Evolutionary conservation across 805 yeast species (phyloP), one percentile per base, ranked within the genome.

Genomic region (Zygoascus tannicola): DNA sequence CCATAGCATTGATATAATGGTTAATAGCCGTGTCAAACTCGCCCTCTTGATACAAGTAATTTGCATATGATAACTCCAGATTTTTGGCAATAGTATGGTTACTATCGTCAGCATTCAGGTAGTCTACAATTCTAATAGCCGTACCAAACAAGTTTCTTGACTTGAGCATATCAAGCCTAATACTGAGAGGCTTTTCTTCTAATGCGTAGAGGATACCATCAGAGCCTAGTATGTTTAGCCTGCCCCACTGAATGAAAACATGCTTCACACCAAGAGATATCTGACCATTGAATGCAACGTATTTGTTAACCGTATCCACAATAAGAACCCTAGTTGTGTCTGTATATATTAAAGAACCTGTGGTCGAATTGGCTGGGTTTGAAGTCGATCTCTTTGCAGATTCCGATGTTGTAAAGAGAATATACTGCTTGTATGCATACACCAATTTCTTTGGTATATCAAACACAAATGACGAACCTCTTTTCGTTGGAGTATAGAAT

Each of bases 151-250:
- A 64, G 35, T 85, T 83, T 43, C 90, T 69, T 49, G 79, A 81
- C 19, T 80, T 67, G 4, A 86, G 71, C 5, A 79, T 73, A 18
- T 79, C 79, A 8, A 92, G 66, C 55, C 85, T 85, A 41, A 80
- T 78, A n/a, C 73, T 67, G 7, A 82, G 56, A 0, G 79, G 65
- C 52, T 80, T 81, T 55, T 85, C 94, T 35, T 73, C 76, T 14
- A 86, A 60, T 46, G 72, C 73, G 56, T 81, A 79, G 5, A 90
- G 63, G 2, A 82, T 63, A 0, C 96, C 96, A 58, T 87, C 94
- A 1, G 80, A 66, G 2, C 86, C 76, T 12, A 88, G 60, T 5
- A 85, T 63, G 52, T 70, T 80, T 12, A 81, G 55, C 42, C 76
- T 77, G 26, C 66, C 70, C 76, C 81, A 75, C 48, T 75, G 63